Conservation (phyloP, 2,329 filamentous ascomycete genomes). For the Juglanconis oblonga region DNA sequence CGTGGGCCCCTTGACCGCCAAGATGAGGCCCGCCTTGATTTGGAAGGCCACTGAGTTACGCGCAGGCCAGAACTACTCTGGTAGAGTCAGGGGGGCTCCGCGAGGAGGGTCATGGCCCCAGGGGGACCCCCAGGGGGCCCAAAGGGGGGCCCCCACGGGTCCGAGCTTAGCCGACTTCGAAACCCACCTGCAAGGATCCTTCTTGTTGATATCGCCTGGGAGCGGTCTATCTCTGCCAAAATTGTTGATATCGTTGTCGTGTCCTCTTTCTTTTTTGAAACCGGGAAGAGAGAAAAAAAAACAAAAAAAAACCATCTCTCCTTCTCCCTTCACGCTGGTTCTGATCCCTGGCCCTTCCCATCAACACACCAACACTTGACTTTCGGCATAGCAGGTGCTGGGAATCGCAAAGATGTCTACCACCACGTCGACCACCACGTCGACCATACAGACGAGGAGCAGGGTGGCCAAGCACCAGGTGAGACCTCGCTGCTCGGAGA, state of each 20-base stretch:
- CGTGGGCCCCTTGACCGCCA: conserved; percentile 1
- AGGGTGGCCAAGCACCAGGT: conserved; percentile 15
- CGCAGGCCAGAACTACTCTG: too few relatives aligned
- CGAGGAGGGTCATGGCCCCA: not conserved
- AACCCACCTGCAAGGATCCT: conserved; percentile 10
- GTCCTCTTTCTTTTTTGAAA: not conserved
- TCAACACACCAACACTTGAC: not conserved
- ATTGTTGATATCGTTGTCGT: conserved; percentile 18
- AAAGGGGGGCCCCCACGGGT: conserved; percentile 1
- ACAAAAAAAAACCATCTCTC: not conserved
- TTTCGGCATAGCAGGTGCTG: not conserved
- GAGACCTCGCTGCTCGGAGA: not conserved
- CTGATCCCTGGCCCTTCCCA: not conserved
- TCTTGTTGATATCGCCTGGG: conserved; percentile 18
- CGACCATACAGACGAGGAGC: conserved; percentile 17
- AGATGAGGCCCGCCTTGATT: conserved; percentile 2
- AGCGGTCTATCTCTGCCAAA: conserved; percentile 11
- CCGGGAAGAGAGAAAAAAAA: not conserved
- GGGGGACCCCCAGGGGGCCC: conserved; percentile 1
- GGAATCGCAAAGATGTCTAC: conserved; percentile 8
- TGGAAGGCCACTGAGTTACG: too few relatives aligned
- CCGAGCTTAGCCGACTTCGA: not conserved
- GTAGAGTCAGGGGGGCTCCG: too few relatives aligned
- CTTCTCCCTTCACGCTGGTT: not conserved
- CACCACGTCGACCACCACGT: conserved; percentile 7